Base-by-base conservation (phyloP, 257 asterid species). In the Penstemon newberryi region DNA sequence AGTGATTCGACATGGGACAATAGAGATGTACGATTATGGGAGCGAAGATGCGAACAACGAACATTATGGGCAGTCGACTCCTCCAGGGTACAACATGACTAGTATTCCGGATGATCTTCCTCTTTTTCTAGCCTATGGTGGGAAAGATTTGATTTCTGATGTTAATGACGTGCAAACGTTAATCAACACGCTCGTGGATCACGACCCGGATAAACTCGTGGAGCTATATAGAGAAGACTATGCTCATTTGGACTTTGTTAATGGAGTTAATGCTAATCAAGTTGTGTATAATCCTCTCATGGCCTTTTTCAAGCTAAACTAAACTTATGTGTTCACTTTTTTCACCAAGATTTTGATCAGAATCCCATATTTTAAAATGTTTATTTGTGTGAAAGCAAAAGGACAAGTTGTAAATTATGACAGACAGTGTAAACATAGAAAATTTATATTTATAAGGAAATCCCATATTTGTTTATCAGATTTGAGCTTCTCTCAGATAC, bases 221-320 rank as follows among this genome's bases (percentile, higher is more conserved):
- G 78, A 73, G 65, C 67, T 63, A 44, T 88, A 76, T 2, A 62
- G 11, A 55, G 77, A 75, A 4, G 75, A 83, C 9, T 88, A 88
- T 53, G 92, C 90, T 8, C 92, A 88, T 75, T 84, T 77, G 13
- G 90, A 88, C 62, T 88, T 75, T 67, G 86, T 85, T 38, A 73
- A 82, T 80, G 88, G 77, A 33, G 75, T 62, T 8, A 80, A 88
- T 79, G 90, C 88, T n/a, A 85, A 63, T 47, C 53, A 84, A 73
- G 78, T 59, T 53, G 87, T 88, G 44, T 88, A 88, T 69, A 70
- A 77, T 73, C 80, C 92, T 66, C 70, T 83, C 62, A 80, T 84
- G 71, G 82, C 84, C 58, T 85, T 85, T 75, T 67, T 82, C 18
- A 67, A 62, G 69, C 77, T 73, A 63, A 63, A 63, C 67, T 63